phyloP scores from a whole-genome alignment of 1,139 yeast species.

The Candida glucosophila region DNA sequence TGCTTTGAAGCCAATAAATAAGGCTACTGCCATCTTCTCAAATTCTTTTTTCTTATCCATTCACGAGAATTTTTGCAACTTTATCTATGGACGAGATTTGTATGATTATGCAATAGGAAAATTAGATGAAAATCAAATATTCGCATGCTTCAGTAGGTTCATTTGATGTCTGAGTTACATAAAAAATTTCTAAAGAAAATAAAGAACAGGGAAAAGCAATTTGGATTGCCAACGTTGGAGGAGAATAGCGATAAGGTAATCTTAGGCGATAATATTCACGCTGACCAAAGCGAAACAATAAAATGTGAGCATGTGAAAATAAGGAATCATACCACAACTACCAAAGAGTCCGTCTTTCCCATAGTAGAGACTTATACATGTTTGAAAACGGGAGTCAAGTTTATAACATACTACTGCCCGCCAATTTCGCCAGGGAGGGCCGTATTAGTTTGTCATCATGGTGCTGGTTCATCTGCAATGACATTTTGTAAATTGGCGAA shows the following conservation, averaged over 20 bases:
- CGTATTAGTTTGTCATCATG: constrained; percentile 74
- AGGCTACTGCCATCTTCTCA: constrained; percentile 27
- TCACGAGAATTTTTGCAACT: too few species aligned
- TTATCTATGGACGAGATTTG: too few species aligned
- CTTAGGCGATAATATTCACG: too few species aligned
- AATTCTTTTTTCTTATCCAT: constrained; percentile 21
- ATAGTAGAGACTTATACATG: constrained; percentile 7
- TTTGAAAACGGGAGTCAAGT: constrained; percentile 8
- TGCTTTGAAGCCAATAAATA: constrained; percentile 36
- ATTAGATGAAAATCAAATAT: too few species aligned
- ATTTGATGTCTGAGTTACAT: constrained; percentile 43
- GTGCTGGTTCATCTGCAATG: constrained; percentile 87
- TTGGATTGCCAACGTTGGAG: too few species aligned
- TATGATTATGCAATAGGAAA: too few species aligned
- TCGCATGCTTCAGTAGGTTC: too few species aligned
- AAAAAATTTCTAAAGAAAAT: constrained; percentile 30
- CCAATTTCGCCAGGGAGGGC: constrained; percentile 42
- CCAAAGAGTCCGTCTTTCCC: constrained; percentile 8
- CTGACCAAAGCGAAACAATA: too few species aligned
- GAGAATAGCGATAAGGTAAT: too few species aligned
- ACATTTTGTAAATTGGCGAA: constrained; percentile 59
- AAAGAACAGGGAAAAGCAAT: constrained; percentile 27
- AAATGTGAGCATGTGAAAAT: too few species aligned
- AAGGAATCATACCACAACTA: too few species aligned
- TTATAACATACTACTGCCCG: constrained; percentile 54